phyloP scores from a whole-genome alignment of 2,329 filamentous ascomycete genomes.

The Coniochaeta prunicola region DNA sequence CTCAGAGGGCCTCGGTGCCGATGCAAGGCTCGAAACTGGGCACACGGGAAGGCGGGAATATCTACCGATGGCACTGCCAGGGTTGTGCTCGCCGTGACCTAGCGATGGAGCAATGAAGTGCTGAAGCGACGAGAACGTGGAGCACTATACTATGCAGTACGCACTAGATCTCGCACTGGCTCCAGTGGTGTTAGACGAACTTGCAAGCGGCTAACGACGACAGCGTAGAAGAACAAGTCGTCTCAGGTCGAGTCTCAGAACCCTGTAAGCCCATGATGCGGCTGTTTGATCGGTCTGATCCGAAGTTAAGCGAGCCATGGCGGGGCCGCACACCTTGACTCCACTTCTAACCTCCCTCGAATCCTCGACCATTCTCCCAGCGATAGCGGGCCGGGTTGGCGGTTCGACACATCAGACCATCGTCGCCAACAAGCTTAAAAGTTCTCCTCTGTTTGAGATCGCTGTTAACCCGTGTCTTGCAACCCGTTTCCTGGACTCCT shows the following conservation, averaged over 20 bases:
- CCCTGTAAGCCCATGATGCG: not conserved
- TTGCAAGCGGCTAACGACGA: not conserved
- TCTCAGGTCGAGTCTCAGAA: constrained; percentile 1
- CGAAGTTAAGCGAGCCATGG: not conserved
- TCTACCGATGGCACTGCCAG: not conserved
- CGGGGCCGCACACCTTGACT: not conserved
- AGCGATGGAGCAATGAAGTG: not conserved
- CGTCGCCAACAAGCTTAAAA: not conserved
- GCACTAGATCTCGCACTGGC: too few species aligned
- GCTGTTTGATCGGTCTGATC: not conserved
- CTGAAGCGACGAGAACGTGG: not conserved
- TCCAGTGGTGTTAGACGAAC: not conserved
- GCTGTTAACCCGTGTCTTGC: not conserved
- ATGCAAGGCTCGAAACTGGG: not conserved
- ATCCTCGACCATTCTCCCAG: not conserved
- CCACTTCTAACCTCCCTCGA: not conserved
- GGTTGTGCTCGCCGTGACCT: not conserved
- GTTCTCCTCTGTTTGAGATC: not conserved
- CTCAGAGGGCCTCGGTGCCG: not conserved
- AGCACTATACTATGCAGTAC: too few species aligned
- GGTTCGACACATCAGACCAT: not conserved
- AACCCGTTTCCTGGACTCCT: not conserved
- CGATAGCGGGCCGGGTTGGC: not conserved
- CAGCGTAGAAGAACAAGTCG: not conserved
- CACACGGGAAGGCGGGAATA: not conserved